phyloP scores from a whole-genome alignment of 768 basidiomycete species.

The Mycena vulgaris region DNA sequence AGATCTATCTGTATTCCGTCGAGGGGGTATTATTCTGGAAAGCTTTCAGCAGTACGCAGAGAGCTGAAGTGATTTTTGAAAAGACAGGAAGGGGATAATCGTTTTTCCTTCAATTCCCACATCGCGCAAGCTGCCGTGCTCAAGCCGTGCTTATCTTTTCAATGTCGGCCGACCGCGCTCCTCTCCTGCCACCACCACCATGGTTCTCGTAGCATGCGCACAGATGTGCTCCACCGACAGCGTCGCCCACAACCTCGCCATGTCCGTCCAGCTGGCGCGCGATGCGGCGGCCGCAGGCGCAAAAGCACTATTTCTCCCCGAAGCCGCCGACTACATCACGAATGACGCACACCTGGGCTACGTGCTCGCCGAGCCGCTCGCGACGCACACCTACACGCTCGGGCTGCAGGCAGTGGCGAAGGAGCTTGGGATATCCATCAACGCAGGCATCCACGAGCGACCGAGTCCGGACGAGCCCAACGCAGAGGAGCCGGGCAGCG shows the following conservation, averaged over 20 bases:
- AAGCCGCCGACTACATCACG: constrained; percentile 36
- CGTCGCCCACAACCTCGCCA: constrained; percentile 35
- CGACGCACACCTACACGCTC: constrained; percentile 33
- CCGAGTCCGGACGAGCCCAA: constrained; percentile 26
- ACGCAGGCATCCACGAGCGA: constrained; percentile 35
- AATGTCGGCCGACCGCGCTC: neutral
- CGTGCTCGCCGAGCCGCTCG: constrained; percentile 32
- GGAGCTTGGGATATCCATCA: constrained; percentile 35
- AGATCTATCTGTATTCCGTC: too few species aligned
- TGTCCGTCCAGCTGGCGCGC: constrained; percentile 34
- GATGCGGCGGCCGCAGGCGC: constrained; percentile 35
- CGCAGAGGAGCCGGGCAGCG: constrained; percentile 37
- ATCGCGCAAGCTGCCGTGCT: neutral
- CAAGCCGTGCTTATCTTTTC: neutral
- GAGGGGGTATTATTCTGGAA: too few species aligned
- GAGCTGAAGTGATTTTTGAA: neutral
- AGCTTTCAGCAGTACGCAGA: neutral
- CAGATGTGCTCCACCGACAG: constrained; percentile 39
- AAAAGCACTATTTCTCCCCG: constrained; percentile 34
- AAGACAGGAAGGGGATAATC: too few species aligned
- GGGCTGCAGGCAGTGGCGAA: constrained; percentile 31
- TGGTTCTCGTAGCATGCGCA: constrained; percentile 37
- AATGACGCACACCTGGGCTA: constrained; percentile 26
- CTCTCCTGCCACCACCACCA: constrained; percentile 15
- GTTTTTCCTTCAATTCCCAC: too few species aligned